These are phyloP conservation scores for Berberis vulgaris DNA, from an alignment of 164 flowering plant genomes.

Conservation along the genomic window DNA sequence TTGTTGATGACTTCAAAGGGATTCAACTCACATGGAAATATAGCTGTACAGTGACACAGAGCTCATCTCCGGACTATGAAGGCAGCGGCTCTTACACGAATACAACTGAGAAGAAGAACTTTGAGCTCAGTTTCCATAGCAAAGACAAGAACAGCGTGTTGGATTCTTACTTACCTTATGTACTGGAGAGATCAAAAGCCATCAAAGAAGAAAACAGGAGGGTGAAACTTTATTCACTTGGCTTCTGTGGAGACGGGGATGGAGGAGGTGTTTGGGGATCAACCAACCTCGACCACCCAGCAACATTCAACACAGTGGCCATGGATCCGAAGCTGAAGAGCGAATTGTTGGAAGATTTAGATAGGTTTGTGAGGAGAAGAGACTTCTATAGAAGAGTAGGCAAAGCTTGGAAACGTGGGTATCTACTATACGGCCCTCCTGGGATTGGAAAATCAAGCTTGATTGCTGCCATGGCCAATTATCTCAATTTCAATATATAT, in stretches of 20 bases:
- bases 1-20: too few relatives aligned
- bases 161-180: too few relatives aligned
- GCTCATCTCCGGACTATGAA: too few relatives aligned
- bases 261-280: too few relatives aligned
- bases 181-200: too few relatives aligned
- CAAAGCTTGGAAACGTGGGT: constrained; percentile 67
- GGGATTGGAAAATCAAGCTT: constrained; percentile 73
- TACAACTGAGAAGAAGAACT: too few relatives aligned
- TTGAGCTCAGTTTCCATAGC: too few relatives aligned
- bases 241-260: constrained; percentile 4
- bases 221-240: constrained; percentile 13
- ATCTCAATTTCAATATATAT: constrained; percentile 49
- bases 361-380: constrained; percentile 33
- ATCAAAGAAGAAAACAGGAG: too few relatives aligned
- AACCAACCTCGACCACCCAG: constrained; percentile 40
- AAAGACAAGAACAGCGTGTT: too few relatives aligned
- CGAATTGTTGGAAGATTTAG: constrained; percentile 42
- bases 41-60: neutral
- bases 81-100: too few relatives aligned
- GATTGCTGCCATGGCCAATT: constrained; percentile 71
- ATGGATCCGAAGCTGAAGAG: constrained; percentile 42
- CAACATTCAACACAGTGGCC: constrained; percentile 44
- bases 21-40: too few relatives aligned
- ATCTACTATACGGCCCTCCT: constrained; percentile 56
- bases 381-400: constrained; percentile 52